These are phyloP conservation scores for Phragmites australis DNA, from an alignment of 176 grass and related monocot species.

Conservation along the genomic window DNA sequence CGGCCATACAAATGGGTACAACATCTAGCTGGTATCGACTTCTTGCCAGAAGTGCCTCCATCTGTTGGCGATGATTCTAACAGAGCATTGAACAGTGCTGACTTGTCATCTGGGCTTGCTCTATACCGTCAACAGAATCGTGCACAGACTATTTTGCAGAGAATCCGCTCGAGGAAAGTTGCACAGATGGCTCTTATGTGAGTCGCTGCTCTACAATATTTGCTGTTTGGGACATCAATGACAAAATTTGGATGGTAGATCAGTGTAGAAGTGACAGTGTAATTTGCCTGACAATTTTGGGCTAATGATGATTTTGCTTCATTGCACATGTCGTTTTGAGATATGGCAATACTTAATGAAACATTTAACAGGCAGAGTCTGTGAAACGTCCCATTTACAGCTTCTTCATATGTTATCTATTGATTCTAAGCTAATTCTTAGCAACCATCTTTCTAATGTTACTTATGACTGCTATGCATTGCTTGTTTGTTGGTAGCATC, in stretches of 20 bases:
- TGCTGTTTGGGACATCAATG: conserved; percentile 45
- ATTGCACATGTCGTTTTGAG: conserved; percentile 42
- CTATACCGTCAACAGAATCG: conserved; percentile 82
- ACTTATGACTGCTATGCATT: conserved; percentile 29
- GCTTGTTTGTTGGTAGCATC: conserved; percentile 37
- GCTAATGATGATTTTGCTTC: conserved; percentile 44
- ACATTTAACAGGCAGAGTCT: conserved; percentile 40
- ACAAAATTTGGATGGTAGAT: conserved; percentile 43
- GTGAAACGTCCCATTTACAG: conserved; percentile 17
- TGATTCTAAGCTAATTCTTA: conserved; percentile 34
- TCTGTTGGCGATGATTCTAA: conserved; percentile 40
- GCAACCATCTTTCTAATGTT: conserved; percentile 13
- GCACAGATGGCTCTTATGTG: conserved; percentile 95
- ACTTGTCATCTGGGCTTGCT: conserved; percentile 68
- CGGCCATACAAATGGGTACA: conserved; percentile 97
- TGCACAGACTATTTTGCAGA: conserved; percentile 84
- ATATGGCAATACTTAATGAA: conserved; percentile 43
- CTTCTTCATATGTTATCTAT: conserved; percentile 15
- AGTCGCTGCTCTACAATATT: conserved; percentile 72
- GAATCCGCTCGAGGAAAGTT: conserved; percentile 79
- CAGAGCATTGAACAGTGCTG: conserved; percentile 49
- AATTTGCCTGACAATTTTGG: conserved; percentile 43
- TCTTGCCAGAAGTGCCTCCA: conserved; percentile 76
- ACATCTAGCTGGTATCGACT: conserved; percentile 92
- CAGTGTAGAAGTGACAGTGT: conserved; percentile 46